Conservation (phyloP, 176 grass and related monocot genomes). For the Stipa capillata region DNA sequence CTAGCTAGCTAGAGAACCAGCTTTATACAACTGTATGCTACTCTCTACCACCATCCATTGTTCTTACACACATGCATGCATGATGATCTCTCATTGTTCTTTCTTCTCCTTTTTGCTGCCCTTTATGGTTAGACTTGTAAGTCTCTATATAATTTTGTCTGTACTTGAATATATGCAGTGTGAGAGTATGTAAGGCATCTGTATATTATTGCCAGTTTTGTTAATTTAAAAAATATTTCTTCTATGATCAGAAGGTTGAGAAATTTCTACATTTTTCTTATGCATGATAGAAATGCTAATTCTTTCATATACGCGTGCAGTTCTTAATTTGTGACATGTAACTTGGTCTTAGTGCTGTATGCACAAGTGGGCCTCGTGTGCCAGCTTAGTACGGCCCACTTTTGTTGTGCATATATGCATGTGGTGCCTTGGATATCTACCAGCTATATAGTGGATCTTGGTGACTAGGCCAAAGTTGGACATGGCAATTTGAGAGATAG, state of each 20-base stretch:
- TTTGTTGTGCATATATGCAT: background rate
- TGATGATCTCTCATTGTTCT: background rate
- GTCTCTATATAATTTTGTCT: constrained; percentile 1
- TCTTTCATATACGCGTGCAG: background rate
- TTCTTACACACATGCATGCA: background rate
- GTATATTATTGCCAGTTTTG: constrained; percentile 19
- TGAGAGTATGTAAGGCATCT: constrained; percentile 7
- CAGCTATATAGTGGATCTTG: background rate
- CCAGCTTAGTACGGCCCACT: constrained; percentile 5
- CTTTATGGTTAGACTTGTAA: background rate
- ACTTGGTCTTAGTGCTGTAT: too few relatives aligned
- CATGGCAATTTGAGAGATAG: too few relatives aligned
- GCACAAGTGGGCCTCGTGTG: background rate
- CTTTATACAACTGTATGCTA: background rate
- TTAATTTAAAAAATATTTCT: background rate
- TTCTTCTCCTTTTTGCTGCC: background rate
- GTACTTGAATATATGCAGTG: constrained; percentile 16
- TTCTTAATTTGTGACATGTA: background rate
- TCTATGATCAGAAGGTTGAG: background rate
- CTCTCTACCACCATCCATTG: background rate
- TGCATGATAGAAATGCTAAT: background rate
- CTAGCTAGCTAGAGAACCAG: background rate
- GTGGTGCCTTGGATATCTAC: constrained; percentile 13
- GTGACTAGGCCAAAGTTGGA: background rate
- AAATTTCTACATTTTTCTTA: background rate